A percentile compares a stretch with the other conserved stretches of the same genome.
These are phyloP conservation scores for Chenopodium formosanum DNA, from an alignment of 148 eudicot species.

Conservation along the genomic window DNA sequence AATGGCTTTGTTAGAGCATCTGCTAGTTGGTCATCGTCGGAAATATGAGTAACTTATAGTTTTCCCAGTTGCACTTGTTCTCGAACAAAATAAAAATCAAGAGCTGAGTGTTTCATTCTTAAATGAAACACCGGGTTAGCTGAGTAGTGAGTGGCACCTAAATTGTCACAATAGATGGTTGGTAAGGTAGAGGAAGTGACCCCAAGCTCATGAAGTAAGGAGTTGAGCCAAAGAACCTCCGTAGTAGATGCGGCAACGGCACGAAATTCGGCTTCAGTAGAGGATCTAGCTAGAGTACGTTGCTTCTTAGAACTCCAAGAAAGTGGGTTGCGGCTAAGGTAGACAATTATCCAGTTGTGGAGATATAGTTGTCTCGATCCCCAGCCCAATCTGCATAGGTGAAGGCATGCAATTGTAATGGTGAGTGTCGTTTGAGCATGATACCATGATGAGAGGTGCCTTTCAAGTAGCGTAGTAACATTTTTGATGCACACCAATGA, in stretches of 20 bases:
- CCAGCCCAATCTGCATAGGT: not conserved
- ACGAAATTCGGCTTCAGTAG: not conserved
- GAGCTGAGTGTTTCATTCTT: not conserved
- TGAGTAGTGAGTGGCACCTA: not conserved
- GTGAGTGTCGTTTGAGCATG: too few relatives aligned
- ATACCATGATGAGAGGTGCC: not conserved
- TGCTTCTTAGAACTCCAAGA: not conserved
- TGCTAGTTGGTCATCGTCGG: not conserved
- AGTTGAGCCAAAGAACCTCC: not conserved
- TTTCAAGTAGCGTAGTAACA: conserved; percentile 2
- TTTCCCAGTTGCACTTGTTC: not conserved
- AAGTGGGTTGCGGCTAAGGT: not conserved
- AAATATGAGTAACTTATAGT: not conserved
- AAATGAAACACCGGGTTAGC: not conserved
- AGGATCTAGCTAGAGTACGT: not conserved
- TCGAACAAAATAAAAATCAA: not conserved
- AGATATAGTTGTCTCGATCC: not conserved
- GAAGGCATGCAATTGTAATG: not conserved
- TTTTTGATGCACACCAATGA: conserved; percentile 1
- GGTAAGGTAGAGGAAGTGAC: not conserved
- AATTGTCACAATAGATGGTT: not conserved
- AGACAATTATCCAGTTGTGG: not conserved
- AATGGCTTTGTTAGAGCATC: not conserved
- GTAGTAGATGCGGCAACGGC: not conserved
- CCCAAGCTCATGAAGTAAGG: not conserved